Evolutionary conservation across 352 stramenopile species (phyloP).

Genomic region (Globisporangium polare): DNA sequence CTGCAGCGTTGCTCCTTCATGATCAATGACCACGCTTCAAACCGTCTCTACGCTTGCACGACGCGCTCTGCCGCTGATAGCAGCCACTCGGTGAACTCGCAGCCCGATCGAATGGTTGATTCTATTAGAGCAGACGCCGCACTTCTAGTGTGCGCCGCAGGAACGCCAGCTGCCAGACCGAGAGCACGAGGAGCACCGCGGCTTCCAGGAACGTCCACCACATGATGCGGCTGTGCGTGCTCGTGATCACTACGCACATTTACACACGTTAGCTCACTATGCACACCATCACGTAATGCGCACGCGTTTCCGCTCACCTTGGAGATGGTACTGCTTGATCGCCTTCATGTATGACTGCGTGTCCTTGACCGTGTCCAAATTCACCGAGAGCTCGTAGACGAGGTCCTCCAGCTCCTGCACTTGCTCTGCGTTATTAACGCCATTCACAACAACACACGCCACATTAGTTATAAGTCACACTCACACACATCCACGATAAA

Average conservation of each 20-base stretch:
- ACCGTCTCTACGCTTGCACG: not conserved
- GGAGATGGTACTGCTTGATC: slow-evolving; percentile 74
- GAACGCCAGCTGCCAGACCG: slow-evolving; percentile 82
- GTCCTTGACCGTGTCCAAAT: slow-evolving; percentile 85
- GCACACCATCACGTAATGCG: no score
- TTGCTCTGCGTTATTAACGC: slow-evolving; percentile 47
- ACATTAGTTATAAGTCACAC: not conserved
- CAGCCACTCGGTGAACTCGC: not conserved
- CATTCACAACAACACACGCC: not conserved
- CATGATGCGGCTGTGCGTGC: slow-evolving; percentile 77
- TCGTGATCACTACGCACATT: slow-evolving; percentile 69
- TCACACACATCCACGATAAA: not conserved
- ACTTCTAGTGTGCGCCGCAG: slow-evolving; percentile 82
- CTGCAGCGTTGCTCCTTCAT: not conserved
- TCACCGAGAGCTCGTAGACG: slow-evolving; percentile 83
- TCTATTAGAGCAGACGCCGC: slow-evolving; percentile 67
- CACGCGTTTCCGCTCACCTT: slow-evolving; percentile 30
- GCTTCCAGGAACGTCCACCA: slow-evolving; percentile 83
- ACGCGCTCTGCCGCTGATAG: not conserved
- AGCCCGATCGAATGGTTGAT: not conserved
- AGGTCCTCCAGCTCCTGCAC: slow-evolving; percentile 84
- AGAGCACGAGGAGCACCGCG: slow-evolving; percentile 58
- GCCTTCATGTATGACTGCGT: slow-evolving; percentile 86
- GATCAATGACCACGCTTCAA: not conserved
- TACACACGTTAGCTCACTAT: not conserved